Conservation (phyloP, 2,329 filamentous ascomycete genomes). For the Cercospora citrullina region DNA sequence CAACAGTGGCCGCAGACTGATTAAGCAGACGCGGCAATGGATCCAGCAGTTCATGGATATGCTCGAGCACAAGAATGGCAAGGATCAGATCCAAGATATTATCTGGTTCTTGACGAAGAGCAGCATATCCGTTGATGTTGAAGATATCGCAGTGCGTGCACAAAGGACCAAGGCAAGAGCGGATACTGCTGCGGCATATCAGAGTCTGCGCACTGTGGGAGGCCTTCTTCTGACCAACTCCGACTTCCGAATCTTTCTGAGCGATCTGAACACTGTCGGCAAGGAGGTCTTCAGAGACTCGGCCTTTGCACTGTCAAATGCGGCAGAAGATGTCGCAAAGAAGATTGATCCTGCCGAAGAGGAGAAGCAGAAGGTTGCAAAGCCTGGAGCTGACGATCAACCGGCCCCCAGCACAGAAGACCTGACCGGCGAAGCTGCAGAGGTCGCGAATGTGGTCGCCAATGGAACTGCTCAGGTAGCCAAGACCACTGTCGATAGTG, state of each 20-base stretch:
- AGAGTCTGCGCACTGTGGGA: constrained; percentile 79
- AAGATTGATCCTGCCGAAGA: constrained; percentile 67
- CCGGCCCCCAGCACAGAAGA: constrained; percentile 60
- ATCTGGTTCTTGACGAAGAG: constrained; percentile 80
- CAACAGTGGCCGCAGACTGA: constrained; percentile 70
- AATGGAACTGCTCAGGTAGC: constrained; percentile 49
- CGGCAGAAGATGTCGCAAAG: constrained; percentile 72
- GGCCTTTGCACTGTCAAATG: constrained; percentile 73
- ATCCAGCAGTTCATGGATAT: constrained; percentile 79
- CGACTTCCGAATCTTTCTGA: constrained; percentile 83
- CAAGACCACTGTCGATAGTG: constrained; percentile 65
- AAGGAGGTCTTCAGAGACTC: constrained; percentile 86
- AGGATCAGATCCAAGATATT: constrained; percentile 88
- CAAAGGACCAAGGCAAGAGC: constrained; percentile 65
- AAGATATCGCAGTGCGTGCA: constrained; percentile 62
- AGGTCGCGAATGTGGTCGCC: constrained; percentile 49
- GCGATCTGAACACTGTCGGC: constrained; percentile 75
- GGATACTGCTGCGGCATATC: constrained; percentile 72
- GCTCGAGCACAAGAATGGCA: constrained; percentile 75
- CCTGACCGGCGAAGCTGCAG: constrained; percentile 53
- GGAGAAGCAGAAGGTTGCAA: constrained; percentile 57
- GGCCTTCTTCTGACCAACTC: constrained; percentile 85
- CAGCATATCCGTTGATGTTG: constrained; percentile 66
- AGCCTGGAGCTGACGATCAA: constrained; percentile 52
- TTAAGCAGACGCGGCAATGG: constrained; percentile 71